Percentiles rank a stretch among this genome's conserved stretches.
Conservation (phyloP, 805 yeast species). For the Jamesozyma piceae region DNA sequence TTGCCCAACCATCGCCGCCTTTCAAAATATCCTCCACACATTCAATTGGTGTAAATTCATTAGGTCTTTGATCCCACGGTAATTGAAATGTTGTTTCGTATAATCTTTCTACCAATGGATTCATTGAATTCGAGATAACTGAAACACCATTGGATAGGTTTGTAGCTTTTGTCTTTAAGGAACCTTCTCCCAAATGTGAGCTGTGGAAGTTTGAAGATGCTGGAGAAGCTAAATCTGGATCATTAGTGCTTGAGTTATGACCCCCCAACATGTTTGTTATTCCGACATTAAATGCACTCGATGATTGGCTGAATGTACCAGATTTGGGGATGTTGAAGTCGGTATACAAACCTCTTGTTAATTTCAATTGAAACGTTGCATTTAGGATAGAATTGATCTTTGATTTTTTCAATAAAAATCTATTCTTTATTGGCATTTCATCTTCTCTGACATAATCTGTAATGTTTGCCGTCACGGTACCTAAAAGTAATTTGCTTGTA, state of each 20-base stretch:
- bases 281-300: constrained; percentile 17
- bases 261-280: constrained; percentile 4
- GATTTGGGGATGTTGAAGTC: constrained; percentile 21
- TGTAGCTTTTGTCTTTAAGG: not conserved
- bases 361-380: constrained; percentile 44
- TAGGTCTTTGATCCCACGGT: constrained; percentile 51
- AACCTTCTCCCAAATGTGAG: not conserved
- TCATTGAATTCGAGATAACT: constrained; percentile 29
- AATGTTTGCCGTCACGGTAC: constrained; percentile 56
- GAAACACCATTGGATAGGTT: constrained; percentile 13
- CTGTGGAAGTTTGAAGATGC: not conserved
- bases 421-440: constrained; percentile 42
- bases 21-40: constrained; percentile 67
- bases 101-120: constrained; percentile 42
- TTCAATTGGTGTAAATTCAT: constrained; percentile 57
- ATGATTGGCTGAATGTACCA: constrained; percentile 19
- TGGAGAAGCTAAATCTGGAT: not conserved
- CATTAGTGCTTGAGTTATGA: too few species aligned
- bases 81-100: constrained; percentile 48
- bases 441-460: constrained; percentile 55
- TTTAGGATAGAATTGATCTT: constrained; percentile 75
- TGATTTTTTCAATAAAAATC: constrained; percentile 66
- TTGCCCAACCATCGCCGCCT: constrained; percentile 62
- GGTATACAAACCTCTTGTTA: constrained; percentile 31
- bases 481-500: constrained; percentile 42